A percentile compares a stretch with the other conserved stretches of the same genome.
These are phyloP conservation scores for Aureobasidium sp. DNA, from an alignment of 2,329 filamentous ascomycete genomes.

Conservation along the genomic window DNA sequence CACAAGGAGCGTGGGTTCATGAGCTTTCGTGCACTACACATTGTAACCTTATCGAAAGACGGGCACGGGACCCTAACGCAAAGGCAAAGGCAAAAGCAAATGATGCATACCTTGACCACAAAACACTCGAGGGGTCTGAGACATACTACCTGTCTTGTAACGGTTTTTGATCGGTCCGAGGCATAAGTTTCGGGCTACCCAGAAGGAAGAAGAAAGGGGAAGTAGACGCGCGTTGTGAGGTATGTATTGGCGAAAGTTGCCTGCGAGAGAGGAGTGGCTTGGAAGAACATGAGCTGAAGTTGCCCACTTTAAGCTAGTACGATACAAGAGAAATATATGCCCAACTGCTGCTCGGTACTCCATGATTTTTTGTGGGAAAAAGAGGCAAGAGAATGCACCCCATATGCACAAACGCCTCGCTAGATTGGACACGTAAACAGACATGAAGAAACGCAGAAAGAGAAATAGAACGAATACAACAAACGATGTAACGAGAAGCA, in stretches of 20 bases:
- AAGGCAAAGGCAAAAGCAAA: too few species aligned
- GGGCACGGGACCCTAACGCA: background rate
- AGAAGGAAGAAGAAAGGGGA: background rate
- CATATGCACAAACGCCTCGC: too few species aligned
- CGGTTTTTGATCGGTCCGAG: background rate
- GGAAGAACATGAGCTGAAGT: background rate
- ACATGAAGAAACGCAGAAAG: background rate
- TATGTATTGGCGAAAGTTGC: background rate
- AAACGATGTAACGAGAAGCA: background rate
- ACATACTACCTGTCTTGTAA: background rate
- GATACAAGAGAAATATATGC: too few species aligned
- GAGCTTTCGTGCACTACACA: too few species aligned
- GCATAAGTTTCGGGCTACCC: background rate
- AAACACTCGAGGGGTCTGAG: background rate
- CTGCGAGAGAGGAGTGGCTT: background rate
- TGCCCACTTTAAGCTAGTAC: too few species aligned
- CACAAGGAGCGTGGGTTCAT: too few species aligned
- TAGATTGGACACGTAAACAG: background rate
- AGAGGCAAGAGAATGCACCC: too few species aligned
- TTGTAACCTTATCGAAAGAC: background rate
- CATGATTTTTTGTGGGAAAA: too few species aligned
- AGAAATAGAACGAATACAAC: background rate
- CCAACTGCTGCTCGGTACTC: too few species aligned
- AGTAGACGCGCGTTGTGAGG: background rate
- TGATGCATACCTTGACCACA: too few species aligned